These are phyloP conservation scores for Poteriospumella lacustris DNA, from an alignment of 108 stramenopile genomes.

Conservation along the genomic window DNA sequence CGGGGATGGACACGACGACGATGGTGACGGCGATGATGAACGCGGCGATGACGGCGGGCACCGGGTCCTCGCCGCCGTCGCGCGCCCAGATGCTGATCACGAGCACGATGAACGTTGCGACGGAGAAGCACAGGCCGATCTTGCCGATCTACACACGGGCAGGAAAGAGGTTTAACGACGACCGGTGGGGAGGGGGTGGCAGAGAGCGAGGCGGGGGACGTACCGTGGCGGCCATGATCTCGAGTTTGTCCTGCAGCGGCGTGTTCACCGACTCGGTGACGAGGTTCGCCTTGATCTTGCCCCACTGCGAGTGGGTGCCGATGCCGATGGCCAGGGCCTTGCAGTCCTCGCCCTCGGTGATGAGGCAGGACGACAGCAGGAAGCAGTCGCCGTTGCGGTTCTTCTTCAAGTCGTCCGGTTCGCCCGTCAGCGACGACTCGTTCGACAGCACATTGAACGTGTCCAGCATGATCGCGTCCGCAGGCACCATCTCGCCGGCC, in stretches of 20 bases:
- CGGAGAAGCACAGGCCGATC: neutral
- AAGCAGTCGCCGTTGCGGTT: slow-evolving; percentile 11
- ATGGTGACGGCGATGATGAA: slow-evolving; percentile 29
- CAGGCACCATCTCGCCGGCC: slow-evolving; percentile 17
- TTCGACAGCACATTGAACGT: neutral
- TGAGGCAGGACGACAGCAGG: slow-evolving; percentile 20
- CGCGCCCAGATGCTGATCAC: slow-evolving; percentile 8
- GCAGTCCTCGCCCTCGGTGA: slow-evolving; percentile 26
- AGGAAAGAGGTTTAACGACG: neutral
- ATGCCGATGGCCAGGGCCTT: slow-evolving; percentile 66
- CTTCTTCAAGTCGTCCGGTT: slow-evolving; percentile 26
- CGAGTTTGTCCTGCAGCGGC: slow-evolving; percentile 38
- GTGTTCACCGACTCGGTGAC: slow-evolving; percentile 24
- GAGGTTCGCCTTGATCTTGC: slow-evolving; percentile 69
- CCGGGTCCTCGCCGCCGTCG: neutral
- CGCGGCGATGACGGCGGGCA: neutral
- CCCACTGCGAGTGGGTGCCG: slow-evolving; percentile 63
- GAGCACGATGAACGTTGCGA: neutral
- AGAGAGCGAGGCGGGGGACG: neutral
- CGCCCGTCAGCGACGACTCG: slow-evolving; percentile 27
- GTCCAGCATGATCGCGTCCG: slow-evolving; percentile 14
- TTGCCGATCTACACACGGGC: neutral
- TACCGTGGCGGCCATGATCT: slow-evolving; percentile 28
- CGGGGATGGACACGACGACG: slow-evolving; percentile 22
- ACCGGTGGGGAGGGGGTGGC: neutral